Base-by-base conservation (phyloP, 129 eudicot genomes). In the Heracleum sosnowskyi region DNA sequence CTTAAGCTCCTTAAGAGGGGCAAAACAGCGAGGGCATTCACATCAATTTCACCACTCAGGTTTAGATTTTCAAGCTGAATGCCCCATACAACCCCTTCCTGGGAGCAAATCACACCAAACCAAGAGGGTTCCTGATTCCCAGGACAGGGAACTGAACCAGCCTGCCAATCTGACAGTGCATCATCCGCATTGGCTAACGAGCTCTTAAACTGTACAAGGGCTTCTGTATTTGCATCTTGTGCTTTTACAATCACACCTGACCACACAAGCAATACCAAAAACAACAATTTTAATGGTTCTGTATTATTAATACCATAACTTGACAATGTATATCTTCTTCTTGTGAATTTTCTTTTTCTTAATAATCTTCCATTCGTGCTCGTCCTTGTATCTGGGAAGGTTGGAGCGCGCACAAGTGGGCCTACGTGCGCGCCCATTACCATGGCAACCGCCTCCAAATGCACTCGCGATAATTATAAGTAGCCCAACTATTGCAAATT, bases 1-100 rank as follows among this genome's bases (percentile, higher is more conserved):
- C 91, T 89, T 20, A 89, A 47, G 34, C 82, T 40, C 77, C 91
- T n/a, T 70, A 89, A 47, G 64, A 40, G 75, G 34, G 78, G 68
- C 78, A 87, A 80, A 2, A 51, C 36, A 39, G 46, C 12, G 0
- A 89, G 86, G 12, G 86, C 68, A 76, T 87, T 84, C 4, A 87
- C 76, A 42, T 87, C 82, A 5, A 89, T 85, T 35, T 72, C 63
- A 0, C 93, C 93, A 0, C 62, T 24, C 11, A 89, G 88, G 63
- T 53, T 75, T 83, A 87, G 75, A 33, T 85, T 81, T 45, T 89
- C 91, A 8, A 89, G 91, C 73, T 83, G 86, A 31, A 89, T 36
- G 0, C 91, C 93, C 87, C 87, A 87, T 41, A 89, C 88, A 22
- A 76, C 63, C 24, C 89, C 91, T 5, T 87, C 91, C 4, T 83